These are phyloP conservation scores for Zychaea mexicana DNA, from an alignment of 371 early-diverging fungal species.

Conservation along the genomic window DNA sequence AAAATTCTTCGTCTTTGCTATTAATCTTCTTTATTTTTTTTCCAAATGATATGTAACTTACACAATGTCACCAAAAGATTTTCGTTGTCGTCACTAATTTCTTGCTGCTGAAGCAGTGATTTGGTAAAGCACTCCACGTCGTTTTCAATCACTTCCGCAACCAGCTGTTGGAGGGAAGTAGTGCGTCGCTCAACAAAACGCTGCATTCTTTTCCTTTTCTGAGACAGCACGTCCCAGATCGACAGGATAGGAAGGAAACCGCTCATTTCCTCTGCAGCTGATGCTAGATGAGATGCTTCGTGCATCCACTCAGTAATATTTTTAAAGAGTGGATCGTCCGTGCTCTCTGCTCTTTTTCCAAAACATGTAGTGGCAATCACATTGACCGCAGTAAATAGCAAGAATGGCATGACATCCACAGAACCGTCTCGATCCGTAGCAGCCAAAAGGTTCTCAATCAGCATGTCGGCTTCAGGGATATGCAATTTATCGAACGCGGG, in stretches of 20 bases:
- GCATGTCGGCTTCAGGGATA: no score
- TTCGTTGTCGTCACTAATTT: conserved; percentile 13
- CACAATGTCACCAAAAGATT: conserved; percentile 17
- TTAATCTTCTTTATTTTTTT: conserved; percentile 14
- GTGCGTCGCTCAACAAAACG: neutral
- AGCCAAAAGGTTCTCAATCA: neutral
- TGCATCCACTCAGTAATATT: neutral
- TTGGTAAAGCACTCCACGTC: conserved; percentile 16
- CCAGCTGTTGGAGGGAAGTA: neutral
- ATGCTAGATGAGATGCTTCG: neutral
- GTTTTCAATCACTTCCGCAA: conserved; percentile 2
- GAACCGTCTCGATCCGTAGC: neutral
- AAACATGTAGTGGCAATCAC: neutral
- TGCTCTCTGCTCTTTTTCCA: neutral
- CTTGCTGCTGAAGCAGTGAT: conserved; percentile 14
- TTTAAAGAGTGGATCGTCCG: conserved; percentile 16
- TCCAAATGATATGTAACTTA: conserved; percentile 14
- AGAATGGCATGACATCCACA: neutral
- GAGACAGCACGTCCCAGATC: neutral
- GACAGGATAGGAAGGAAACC: conserved; percentile 16
- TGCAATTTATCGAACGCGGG: no score
- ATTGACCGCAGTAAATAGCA: neutral
- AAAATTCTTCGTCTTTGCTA: conserved; percentile 13
- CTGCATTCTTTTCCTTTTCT: neutral
- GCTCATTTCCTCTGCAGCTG: conserved; percentile 8